phyloP scores from a whole-genome alignment of 2,329 filamentous ascomycete species.

The Capronia coronata region DNA sequence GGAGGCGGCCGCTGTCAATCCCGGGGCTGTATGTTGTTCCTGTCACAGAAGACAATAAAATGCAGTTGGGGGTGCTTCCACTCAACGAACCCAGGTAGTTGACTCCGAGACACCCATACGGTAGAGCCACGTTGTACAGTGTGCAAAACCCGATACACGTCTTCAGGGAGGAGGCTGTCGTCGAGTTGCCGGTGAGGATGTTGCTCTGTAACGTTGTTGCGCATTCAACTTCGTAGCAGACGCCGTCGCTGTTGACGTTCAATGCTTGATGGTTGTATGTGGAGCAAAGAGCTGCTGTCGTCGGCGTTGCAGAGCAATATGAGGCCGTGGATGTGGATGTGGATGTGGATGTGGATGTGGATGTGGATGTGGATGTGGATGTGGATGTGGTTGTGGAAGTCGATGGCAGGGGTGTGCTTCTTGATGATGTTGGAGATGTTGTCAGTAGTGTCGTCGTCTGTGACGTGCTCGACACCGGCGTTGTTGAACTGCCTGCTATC shows the following conservation, averaged over 20 bases:
- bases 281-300: slow-evolving; percentile 17
- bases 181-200: slow-evolving; percentile 14
- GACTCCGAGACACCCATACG: slow-evolving; percentile 22
- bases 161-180: slow-evolving; percentile 11
- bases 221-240: slow-evolving; percentile 23
- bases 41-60: slow-evolving; percentile 13
- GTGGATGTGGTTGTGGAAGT: slow-evolving; percentile 5
- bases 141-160: slow-evolving; percentile 18
- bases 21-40: slow-evolving; percentile 6
- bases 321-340: slow-evolving; percentile 1
- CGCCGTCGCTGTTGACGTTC: slow-evolving; percentile 21
- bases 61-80: slow-evolving; percentile 16
- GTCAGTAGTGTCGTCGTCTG: slow-evolving; percentile 39
- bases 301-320: slow-evolving; percentile 13
- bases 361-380: slow-evolving; percentile 6
- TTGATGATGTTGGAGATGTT: slow-evolving; percentile 29
- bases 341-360: background rate
- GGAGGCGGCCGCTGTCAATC: slow-evolving; percentile 13
- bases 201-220: slow-evolving; percentile 13
- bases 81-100: slow-evolving; percentile 8
- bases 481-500: background rate
- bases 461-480: slow-evolving; percentile 28
- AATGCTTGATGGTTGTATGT: slow-evolving; percentile 20
- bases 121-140: slow-evolving; percentile 21
- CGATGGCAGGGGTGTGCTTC: slow-evolving; percentile 29